Conservation (phyloP, 2,329 filamentous ascomycete species). For the Plectosphaerella plurivora region DNA sequence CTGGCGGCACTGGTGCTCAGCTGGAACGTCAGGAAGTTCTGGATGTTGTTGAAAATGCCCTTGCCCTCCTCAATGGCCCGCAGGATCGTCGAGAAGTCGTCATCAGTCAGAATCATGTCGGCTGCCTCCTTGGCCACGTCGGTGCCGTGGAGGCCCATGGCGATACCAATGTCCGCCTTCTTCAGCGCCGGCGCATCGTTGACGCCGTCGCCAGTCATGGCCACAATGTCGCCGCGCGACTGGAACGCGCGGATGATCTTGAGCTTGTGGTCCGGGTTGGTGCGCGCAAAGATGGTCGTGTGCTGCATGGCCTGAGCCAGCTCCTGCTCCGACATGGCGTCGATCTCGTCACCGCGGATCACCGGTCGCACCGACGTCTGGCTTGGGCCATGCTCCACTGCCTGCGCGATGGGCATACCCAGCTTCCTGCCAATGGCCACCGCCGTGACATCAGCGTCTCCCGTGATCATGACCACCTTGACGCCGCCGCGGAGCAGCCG, state of each 20-base stretch:
- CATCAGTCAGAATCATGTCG: slow-evolving; percentile 89
- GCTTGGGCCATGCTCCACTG: slow-evolving; percentile 46
- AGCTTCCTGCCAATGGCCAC: slow-evolving; percentile 90
- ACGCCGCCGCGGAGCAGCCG: slow-evolving; percentile 91
- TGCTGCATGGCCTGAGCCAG: slow-evolving; percentile 79
- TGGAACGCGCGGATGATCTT: slow-evolving; percentile 93
- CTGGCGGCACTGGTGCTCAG: slow-evolving; percentile 95
- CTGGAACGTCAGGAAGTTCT: slow-evolving; percentile 98
- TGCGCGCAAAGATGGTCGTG: slow-evolving; percentile 92
- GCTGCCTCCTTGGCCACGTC: slow-evolving; percentile 95
- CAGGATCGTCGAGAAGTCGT: slow-evolving; percentile 88
- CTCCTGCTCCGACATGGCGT: slow-evolving; percentile 81
- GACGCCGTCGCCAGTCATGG: slow-evolving; percentile 98
- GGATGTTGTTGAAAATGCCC: slow-evolving; percentile 98
- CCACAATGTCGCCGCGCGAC: slow-evolving; percentile 89
- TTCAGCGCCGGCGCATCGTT: slow-evolving; percentile 97
- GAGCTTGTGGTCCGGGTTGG: slow-evolving; percentile 95
- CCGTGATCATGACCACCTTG: slow-evolving; percentile 98
- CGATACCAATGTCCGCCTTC: slow-evolving; percentile 95
- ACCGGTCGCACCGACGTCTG: slow-evolving; percentile 65
- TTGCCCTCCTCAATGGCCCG: slow-evolving; percentile 98
- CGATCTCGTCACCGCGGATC: slow-evolving; percentile 85
- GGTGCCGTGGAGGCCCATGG: slow-evolving; percentile 91
- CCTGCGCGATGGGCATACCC: slow-evolving; percentile 76
- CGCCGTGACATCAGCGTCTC: slow-evolving; percentile 91